Evolutionary conservation across 1,284 basidiomycete genomes (phyloP), one percentile per base, ranked within the genome.

Genomic region (Sporisorium reilianum): DNA sequence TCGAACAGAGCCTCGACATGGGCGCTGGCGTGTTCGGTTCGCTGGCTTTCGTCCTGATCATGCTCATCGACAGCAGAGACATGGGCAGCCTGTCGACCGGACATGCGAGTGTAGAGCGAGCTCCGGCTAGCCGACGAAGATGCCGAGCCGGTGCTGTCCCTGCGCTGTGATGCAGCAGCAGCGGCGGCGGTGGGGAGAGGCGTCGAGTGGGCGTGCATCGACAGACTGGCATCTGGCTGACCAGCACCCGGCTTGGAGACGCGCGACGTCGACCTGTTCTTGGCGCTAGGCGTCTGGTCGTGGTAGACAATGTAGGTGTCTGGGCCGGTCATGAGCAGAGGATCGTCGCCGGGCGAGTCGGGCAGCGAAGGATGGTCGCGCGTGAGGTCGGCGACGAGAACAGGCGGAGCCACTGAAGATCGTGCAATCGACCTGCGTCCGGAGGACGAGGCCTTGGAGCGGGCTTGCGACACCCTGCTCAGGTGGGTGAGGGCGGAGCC

Each of bases 281-380:
- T 70, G 10, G 56, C 61, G 30, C 56, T 57, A 1, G 62, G 67
- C 5, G 67, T 70, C 49, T 56, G 52, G n/a, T 70, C 34, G 45
- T 70, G 67, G 18, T 70, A 70, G 49, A 67, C 48, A 12, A 57
- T 49, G 25, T 58, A 64, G 5, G 58, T 64, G 50, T 75, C 55
- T 10, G 73, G 73, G 18, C 67, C 73, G 6, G 52, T 64, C 18
- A 78, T 52, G 30, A 78, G 60, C 25, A 78, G 51, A 8, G 75
- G 75, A 40, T 78, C 75, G 44, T 78, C 75, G 9, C 72, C 60
- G 4, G 75, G 75, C 38, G 67, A 71, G 32, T 71, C 75, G 18
- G 75, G 75, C 38, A 64, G 55, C 6, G 55, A 55, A 6, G 73
- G 67, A 23, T 58, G 64, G 38, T 75, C 73, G 20, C 61, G 42